Conservation (phyloP, 352 stramenopile genomes). For the Phytophthora brassicae region DNA sequence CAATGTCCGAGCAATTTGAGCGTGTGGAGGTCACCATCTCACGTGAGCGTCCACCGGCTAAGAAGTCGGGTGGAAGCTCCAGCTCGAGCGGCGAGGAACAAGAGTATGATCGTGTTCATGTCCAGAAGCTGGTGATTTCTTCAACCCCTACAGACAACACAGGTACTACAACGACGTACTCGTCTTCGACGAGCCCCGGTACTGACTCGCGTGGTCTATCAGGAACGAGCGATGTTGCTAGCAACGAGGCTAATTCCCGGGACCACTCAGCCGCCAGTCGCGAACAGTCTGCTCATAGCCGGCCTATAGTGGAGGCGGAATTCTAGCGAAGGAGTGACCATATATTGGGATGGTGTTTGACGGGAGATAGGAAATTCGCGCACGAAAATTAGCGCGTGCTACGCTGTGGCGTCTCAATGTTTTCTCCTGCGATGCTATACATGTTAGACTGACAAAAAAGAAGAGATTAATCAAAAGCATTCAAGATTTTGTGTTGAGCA, state of each 20-base stretch:
- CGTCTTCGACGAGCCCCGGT: slow-evolving; percentile 15
- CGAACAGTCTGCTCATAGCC: slow-evolving; percentile 36
- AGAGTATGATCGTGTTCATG: slow-evolving; percentile 30
- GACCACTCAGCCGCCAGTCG: slow-evolving; percentile 28
- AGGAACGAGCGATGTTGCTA: slow-evolving; percentile 13
- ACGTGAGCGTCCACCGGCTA: slow-evolving; percentile 51
- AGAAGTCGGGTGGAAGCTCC: slow-evolving; percentile 33
- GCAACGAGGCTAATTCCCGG: slow-evolving; percentile 17
- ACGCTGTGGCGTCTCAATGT: slow-evolving; percentile 23
- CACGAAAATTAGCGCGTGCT: slow-evolving; percentile 8
- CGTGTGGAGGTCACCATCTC: slow-evolving; percentile 82
- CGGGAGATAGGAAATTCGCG: slow-evolving; percentile 14
- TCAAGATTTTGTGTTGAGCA: slow-evolving; percentile 30
- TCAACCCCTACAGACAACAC: slow-evolving; percentile 16
- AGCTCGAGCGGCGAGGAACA: slow-evolving; percentile 39
- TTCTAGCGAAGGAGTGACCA: slow-evolving; percentile 32
- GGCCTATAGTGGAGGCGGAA: slow-evolving; percentile 38
- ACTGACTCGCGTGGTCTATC: slow-evolving; percentile 12
- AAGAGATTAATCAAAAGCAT: slow-evolving; percentile 38
- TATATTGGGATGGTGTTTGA: slow-evolving; percentile 25
- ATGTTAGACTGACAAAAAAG: slow-evolving; percentile 43
- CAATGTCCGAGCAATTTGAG: slow-evolving; percentile 72
- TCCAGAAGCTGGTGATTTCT: slow-evolving; percentile 49
- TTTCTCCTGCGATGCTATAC: slow-evolving; percentile 29
- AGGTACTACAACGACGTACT: slow-evolving; percentile 11